A percentile compares a stretch with the other conserved stretches of the same genome.
phyloP scores from a whole-genome alignment of 306 rosid species.

The Trichosanthes truncata region DNA sequence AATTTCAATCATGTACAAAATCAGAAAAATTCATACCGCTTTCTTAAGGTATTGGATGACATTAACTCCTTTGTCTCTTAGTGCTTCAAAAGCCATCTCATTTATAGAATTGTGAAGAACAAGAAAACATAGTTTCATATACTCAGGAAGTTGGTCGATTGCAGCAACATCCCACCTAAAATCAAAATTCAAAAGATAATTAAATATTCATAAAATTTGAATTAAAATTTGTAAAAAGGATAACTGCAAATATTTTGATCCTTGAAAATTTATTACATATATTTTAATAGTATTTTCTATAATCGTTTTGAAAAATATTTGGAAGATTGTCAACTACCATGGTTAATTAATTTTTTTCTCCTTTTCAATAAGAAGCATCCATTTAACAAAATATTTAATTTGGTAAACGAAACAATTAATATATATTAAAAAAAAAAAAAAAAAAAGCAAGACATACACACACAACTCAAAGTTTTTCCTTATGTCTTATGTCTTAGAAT shows the following conservation, averaged over 20 bases:
- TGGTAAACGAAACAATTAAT: background rate
- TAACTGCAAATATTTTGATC: no score
- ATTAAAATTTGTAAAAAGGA: no score
- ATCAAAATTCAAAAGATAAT: background rate
- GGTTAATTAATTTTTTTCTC: no score
- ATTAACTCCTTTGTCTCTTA: background rate
- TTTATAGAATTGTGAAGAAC: background rate
- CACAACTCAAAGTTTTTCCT: no score
- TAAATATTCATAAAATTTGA: no score
- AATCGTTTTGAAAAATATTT: no score
- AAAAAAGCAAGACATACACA: no score
- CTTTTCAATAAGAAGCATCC: no score
- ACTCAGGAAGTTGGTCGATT: conserved; percentile 3
- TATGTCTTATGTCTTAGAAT: background rate
- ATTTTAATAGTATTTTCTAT: no score
- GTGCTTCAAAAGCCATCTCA: background rate
- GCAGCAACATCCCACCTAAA: conserved; percentile 16
- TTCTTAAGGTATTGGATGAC: background rate
- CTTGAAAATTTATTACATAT: no score
- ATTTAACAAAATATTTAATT: background rate
- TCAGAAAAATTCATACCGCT: background rate
- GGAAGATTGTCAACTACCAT: background rate
- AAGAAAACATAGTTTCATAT: background rate
- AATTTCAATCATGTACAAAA: no score
- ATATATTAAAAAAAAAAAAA: no score